Evolutionary conservation across 176 grass and related monocot species (phyloP), one percentile per base, ranked within the genome.

Genomic region (Zea luxurians): DNA sequence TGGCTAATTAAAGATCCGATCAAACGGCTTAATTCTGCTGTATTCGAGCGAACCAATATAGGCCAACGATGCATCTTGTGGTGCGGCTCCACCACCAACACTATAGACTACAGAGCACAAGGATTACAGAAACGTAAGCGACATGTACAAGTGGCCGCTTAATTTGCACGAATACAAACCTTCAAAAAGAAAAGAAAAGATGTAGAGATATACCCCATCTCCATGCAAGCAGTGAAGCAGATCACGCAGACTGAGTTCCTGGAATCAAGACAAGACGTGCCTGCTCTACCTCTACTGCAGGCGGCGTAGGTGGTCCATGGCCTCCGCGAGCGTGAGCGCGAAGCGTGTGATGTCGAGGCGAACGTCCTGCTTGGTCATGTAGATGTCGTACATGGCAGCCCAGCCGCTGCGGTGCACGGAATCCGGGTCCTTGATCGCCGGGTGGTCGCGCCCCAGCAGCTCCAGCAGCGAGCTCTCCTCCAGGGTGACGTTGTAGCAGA

Each of bases 301-400:
- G 50, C 55, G 3, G 55, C 74, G 83, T 11, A 95, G 89, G 71
- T 80, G 84, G 0, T 85, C 64, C 48, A 86, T 35, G 15, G 92
- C 92, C 48, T 87, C 80, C 7, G 61, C 53, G 4, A 95, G 78
- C 64, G 81, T 82, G 5, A 81, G 81, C 50, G 76, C 84, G 62
- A 96, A 96, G 37, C 72, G 53, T 7, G 54, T 15, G 72, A 75
- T 57, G 38, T 75, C 21, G 55, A 96, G 47, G 49, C 81, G 88
- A 15, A 96, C 88, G 66, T 92, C 77, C 74, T 96, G 93, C 54
- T 96, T 96, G 60, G 68, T 71, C 9, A 96, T 74, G 70, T 96
- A 96, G 72, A 65, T 80, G 65, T 91, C 84, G 16, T 3, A 91
- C 87, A 78, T 88, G 83, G 53, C 67, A 7, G 37, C 78, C 93